Evolutionary conservation across 768 basidiomycete species (phyloP).

Genomic region (Pulveroboletus frians): DNA sequence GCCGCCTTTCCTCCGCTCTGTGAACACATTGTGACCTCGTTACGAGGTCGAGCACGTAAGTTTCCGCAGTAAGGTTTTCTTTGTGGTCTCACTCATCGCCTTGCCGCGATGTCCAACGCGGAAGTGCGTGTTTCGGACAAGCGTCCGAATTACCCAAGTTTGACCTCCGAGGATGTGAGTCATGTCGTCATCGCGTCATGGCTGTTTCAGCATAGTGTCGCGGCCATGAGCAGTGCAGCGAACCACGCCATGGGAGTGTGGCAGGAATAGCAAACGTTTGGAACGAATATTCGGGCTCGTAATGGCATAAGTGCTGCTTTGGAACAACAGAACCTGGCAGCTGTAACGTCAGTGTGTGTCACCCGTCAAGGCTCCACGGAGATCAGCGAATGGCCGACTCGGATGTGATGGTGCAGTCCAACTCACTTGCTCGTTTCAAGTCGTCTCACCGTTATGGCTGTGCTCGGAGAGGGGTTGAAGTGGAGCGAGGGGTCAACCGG

Average conservation of each 20-base stretch:
- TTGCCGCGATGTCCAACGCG: conserved; percentile 1
- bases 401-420: neutral
- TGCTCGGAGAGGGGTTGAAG: too few species aligned
- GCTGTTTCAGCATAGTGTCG: conserved; percentile 4
- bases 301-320: neutral
- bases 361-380: neutral
- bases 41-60: conserved; percentile 23
- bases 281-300: neutral
- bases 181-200: conserved; percentile 9
- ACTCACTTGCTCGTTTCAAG: neutral
- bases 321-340: neutral
- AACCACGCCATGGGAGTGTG: neutral
- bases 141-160: neutral
- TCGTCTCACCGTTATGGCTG: too few species aligned
- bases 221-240: neutral
- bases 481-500: too few species aligned
- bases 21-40: conserved; percentile 12
- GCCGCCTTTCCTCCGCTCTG: conserved; percentile 20
- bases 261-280: neutral
- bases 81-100: conserved; percentile 6
- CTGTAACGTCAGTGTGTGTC: neutral
- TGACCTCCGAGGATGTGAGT: neutral
- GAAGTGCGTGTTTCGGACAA: neutral
- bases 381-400: neutral
- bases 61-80: conserved; percentile 3